Base-by-base conservation (phyloP, 176 grass and related monocot species). In the Musa troglodytarum region DNA sequence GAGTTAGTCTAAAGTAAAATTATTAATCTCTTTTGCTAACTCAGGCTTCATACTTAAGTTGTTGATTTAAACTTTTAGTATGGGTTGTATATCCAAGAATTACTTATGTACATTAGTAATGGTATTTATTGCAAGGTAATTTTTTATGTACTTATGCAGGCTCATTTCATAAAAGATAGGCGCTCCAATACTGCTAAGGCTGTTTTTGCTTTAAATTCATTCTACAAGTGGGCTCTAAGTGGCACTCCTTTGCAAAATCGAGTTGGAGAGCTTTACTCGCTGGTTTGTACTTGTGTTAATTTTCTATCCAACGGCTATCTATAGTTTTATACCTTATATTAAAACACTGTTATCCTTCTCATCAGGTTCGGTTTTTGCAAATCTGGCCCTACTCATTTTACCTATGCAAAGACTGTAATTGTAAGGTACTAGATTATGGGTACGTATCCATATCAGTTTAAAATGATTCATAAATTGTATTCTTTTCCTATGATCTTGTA, bases 201-300 rank as follows among this genome's bases (percentile, higher is more conserved):
- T 71, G 58, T 98, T 87, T 98, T 98, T 87, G 84, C 64, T 53
- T 79, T 98, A 51, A 82, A 93, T 68, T 92, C 90, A 0, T 83
- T 82, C 68, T 93, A 89, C 83, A 98, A 87, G 82, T 98, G 95
- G 95, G 95, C 95, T 59, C 76, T 98, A 63, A 98, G 95, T 82
- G 95, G 95, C n/a, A 98, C 95, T 77, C 95, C 95, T 20, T 80
- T 98, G 68, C 90, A 98, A 76, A 98, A 98, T 76, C 86, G 95
- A 78, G 88, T 98, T 78, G 95, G 95, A 87, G 95, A 98, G 79
- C 90, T 98, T 77, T 98, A 98, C 78, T 98, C 95, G 0, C 82
- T 98, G 86, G 95, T 98, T 54, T 82, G 84, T 81, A 51, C 51
- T 79, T 81, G 26, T 65, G 12, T 56, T 22, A 24, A 73, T 22